Evolutionary conservation across 306 rosid species (phyloP).

Genomic region (Geum urbanum): DNA sequence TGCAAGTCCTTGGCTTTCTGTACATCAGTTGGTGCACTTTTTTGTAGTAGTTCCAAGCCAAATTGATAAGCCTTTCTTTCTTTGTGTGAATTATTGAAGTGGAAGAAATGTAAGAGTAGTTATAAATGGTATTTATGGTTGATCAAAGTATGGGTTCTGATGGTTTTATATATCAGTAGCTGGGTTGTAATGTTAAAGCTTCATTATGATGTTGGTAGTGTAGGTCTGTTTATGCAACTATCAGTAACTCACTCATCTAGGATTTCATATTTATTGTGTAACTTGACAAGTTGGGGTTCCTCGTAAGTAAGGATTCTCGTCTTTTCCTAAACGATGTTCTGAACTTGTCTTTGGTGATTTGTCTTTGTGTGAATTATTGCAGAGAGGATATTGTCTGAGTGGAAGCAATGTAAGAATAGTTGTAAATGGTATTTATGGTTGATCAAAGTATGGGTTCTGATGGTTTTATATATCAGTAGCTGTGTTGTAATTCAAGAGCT

Average conservation of each 20-base stretch:
- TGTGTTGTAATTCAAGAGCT: neutral
- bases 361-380: neutral
- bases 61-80: neutral
- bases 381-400: too few relatives aligned
- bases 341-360: too few relatives aligned
- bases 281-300: neutral
- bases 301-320: too few relatives aligned
- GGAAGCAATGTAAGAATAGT: neutral
- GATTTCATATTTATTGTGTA: neutral
- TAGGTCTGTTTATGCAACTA: neutral
- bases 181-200: neutral
- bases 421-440: neutral
- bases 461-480: neutral
- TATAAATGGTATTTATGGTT: neutral
- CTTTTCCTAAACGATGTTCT: too few relatives aligned
- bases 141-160: neutral
- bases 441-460: neutral
- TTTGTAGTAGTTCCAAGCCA: neutral
- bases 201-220: neutral
- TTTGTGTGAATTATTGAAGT: neutral
- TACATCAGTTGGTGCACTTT: neutral
- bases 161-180: neutral
- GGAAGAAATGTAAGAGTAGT: neutral
- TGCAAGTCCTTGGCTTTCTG: neutral
- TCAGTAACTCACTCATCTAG: neutral